Base-by-base conservation (phyloP, 805 yeast genomes). In the Saccharomycopsis sp. region DNA sequence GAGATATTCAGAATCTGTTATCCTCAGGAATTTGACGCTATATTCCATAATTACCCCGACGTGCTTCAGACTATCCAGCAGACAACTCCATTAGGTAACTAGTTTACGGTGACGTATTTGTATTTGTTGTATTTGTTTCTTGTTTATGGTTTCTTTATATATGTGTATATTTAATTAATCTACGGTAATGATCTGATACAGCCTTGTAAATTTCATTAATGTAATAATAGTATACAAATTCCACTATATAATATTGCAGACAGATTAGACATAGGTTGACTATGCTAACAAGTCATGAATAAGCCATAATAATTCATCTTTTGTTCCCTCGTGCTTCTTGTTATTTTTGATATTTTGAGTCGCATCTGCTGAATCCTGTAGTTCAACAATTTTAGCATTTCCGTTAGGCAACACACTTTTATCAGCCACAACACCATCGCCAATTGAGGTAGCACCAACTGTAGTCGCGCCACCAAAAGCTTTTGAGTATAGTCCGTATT, bases 1-100 rank as follows among this genome's bases (percentile, higher is more conserved):
- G 96, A 89, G 65, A 83, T 87, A 5, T 86, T 87, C 75, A 84
- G 82, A 67, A 77, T 78, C 73, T 79, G 87, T 52, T 85, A 90
- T 68, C 90, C 96, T 42, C 79, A 79, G 17, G 71, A 82, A 61
- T 87, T 85, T 66, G 84, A 85, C 61, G 83, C 79, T 64, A 77
- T 86, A 24, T 82, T 86, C 65, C 72, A 79, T 62, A 78, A 83
- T 52, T 87, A 87, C 68, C 92, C 92, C 2, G 80, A 83, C 60
- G 91, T 86, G 2, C 75, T 84, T 17, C 49, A 44, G 12, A 44
- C 49, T 12, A 44, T 44, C 22, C 49, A 44, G 22, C 49, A 44
- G 12, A 8, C 12, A 3, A 44, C 49, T 44, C 49, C 49, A 7
- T 19, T 44, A 7, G 49, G 49, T 44, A 44, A 44, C 22, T 44